Base-by-base conservation (phyloP, 116 monocot species). In the Zostera marina region DNA sequence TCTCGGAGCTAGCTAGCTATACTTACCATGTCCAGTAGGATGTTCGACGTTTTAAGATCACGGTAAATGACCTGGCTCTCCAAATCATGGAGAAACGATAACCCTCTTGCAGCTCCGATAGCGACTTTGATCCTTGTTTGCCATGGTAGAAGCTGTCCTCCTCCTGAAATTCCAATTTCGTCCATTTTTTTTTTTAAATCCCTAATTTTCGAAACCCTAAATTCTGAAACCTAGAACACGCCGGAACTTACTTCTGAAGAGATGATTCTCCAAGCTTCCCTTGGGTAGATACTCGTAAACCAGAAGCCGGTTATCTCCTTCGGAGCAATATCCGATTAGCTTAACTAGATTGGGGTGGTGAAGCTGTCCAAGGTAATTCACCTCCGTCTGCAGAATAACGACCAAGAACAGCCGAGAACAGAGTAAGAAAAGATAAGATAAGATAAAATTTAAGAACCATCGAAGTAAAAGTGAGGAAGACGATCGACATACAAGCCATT, bases 31-130 rank as follows among this genome's bases (percentile, higher is more conserved):
- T 82, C 87, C 44, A 87, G 79, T 46, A 87, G 82, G 57, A 87
- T 76, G 63, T 87, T 87, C 22, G 87, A 76, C 62, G 87, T 55
- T 68, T 87, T 87, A 43, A 87, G 55, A 74, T 87, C 87, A 41
- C 87, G 63, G 52, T 87, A 87, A 55, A 87, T 87, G 49, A 87
- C 70, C 72, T 68, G 75, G 22, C 59, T 24, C 56, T 87, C 70
- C 10, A 65, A 52, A 45, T 77, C 67, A 59, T 87, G 82, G 48
- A 87, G 60, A 72, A 79, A 87, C n/a, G 82, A 53, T 32, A 87
- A 63, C 21, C 87, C 87, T 60, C 63, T 76, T 19, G 87, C 82
- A 52, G 87, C 87, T 12, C 68, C 82, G 43, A 79, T 62, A 4
- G 87, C 87, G 49, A 87, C 76, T 69, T 82, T 87, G 22, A 87